Base-by-base conservation (phyloP, 2,329 filamentous ascomycete species). In the Venturiaceae sp. region DNA sequence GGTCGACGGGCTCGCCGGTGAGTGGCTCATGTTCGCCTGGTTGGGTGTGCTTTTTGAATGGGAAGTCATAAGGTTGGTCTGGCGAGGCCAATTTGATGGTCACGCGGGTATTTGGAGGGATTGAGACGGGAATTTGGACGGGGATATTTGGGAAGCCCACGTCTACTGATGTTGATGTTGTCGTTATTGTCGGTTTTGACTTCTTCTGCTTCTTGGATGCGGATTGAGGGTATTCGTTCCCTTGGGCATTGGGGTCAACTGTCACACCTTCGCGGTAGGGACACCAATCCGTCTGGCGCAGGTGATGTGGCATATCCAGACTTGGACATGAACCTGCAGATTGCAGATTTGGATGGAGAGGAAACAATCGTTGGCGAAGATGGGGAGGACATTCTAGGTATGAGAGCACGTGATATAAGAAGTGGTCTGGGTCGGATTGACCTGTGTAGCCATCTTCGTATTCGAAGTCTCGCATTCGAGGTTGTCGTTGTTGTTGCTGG, bases 301-400 rank as follows among this genome's bases (percentile, higher is more conserved):
- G 78, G 71, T 95, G 90, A 69, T 92, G 88, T 16, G 90, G 90
- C 80, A 94, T 90, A 69, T 95, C 90, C 59, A 95, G 75, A 66
- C 83, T 88, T 0, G 88, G 88, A 30, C 95, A 75, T 39, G 85
- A 78, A 7, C 88, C 89, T 39, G 88, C 88, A 13, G 83, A 83
- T 39, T 83, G 78, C 44, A 95, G 77, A 67, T 95, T 92, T 9
- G 87, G 84, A 67, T 95, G 90, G 62, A 91, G 76, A 1, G 86
- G 85, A 65, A 95, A 92, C 3, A 95, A 77, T 1, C 79, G 73
- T 68, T 85, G 85, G 65, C 88, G 84, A 72, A 95, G 84, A 71
- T 94, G 87, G 1, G 90, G 88, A 32, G 90, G 90, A 4, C 88
- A 88, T 71, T 95, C 90, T 61, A 95, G 82, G 72, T 91, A 95